Conservation (phyloP, 306 rosid genomes). For the Hippophae rhamnoides region DNA sequence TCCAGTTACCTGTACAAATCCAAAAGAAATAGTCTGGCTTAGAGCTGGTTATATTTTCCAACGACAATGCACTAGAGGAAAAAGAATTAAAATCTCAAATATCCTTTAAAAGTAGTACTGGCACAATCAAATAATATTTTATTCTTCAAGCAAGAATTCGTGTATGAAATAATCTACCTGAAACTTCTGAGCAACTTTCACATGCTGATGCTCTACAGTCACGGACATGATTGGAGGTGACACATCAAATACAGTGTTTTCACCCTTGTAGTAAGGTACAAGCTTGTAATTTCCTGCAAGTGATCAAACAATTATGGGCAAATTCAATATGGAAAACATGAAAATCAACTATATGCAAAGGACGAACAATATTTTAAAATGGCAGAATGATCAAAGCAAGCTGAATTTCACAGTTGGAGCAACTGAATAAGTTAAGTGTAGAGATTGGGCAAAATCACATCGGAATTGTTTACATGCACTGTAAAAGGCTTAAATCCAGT, state of each 20-base stretch:
- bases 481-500: neutral
- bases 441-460: neutral
- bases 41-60: conserved; percentile 13
- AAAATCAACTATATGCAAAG: conserved; percentile 10
- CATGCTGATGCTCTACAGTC: conserved; percentile 73
- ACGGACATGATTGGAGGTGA: conserved; percentile 69
- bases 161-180: conserved; percentile 48
- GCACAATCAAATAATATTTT: neutral
- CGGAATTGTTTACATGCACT: neutral
- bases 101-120: neutral
- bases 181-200: conserved; percentile 64
- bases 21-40: conserved; percentile 12
- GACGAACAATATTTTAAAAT: conserved; percentile 9
- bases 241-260: conserved; percentile 88
- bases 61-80: conserved; percentile 3
- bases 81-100: neutral
- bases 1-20: conserved; percentile 75
- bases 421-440: neutral
- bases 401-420: conserved; percentile 15
- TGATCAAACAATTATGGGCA: conserved; percentile 15
- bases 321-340: neutral
- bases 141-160: neutral
- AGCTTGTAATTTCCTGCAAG: conserved; percentile 70
- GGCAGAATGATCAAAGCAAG: neutral
- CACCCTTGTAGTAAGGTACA: conserved; percentile 95